These are phyloP conservation scores for Candida sanyaensis DNA, from an alignment of 1,139 yeast genomes.

Conservation along the genomic window DNA sequence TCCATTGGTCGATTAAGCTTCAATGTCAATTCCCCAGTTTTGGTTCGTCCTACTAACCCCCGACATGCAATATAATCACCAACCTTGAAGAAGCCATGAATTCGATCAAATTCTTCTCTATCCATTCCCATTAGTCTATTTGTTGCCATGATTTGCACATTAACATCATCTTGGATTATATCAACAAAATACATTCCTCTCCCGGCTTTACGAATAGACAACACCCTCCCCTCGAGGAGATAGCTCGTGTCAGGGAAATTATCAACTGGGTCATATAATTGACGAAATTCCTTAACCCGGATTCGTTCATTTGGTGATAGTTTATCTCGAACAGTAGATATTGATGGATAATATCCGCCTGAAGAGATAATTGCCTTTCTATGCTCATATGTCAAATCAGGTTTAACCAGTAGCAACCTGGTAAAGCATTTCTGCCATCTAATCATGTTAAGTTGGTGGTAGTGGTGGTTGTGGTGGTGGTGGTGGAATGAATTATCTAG, in stretches of 20 bases:
- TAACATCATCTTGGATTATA: conserved; percentile 54
- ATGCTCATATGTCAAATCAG: conserved; percentile 5
- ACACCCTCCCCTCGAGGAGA: conserved; percentile 56
- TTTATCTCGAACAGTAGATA: conserved; percentile 14
- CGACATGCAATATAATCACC: conserved; percentile 70
- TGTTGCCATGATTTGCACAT: conserved; percentile 63
- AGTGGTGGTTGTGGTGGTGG: no score
- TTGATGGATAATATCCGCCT: conserved; percentile 21
- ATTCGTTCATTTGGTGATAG: conserved; percentile 16
- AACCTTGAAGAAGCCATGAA: conserved; percentile 51
- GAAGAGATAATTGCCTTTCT: background rate
- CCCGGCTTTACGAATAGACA: conserved; percentile 60
- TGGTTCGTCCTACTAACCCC: conserved; percentile 77
- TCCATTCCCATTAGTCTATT: conserved; percentile 45
- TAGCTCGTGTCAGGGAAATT: conserved; percentile 15
- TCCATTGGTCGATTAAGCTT: conserved; percentile 52
- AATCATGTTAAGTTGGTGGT: no score
- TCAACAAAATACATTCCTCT: conserved; percentile 70
- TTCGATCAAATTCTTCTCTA: conserved; percentile 43
- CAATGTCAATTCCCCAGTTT: conserved; percentile 76
- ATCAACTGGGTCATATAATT: conserved; percentile 15
- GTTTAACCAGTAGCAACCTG: background rate
- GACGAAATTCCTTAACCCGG: conserved; percentile 19
- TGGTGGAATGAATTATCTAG: no score
- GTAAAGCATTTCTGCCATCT: no score